These are phyloP conservation scores for Arthroderma uncinatum DNA, from an alignment of 2,329 filamentous ascomycete species.

Conservation along the genomic window DNA sequence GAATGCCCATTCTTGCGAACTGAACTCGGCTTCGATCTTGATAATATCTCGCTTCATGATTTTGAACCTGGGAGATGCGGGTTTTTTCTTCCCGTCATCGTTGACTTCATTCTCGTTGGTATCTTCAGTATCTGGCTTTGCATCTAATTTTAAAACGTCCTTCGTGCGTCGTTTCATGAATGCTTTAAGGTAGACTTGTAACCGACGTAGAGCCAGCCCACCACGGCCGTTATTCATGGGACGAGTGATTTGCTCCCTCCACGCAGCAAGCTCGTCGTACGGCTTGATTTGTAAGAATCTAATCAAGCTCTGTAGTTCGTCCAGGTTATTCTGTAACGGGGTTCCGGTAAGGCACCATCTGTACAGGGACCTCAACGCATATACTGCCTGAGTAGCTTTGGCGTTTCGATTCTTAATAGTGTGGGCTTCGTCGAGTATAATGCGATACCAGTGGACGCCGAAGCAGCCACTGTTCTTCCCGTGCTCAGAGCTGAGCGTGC, in stretches of 20 bases:
- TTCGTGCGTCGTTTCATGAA: constrained; percentile 99
- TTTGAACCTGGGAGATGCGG: constrained; percentile 61
- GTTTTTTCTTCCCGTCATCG: constrained; percentile 17
- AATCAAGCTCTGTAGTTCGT: constrained; percentile 88
- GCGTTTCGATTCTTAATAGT: constrained; percentile 97
- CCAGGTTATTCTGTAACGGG: constrained; percentile 95
- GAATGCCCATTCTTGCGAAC: constrained; percentile 68
- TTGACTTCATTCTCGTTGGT: constrained; percentile 40
- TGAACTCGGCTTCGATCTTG: constrained; percentile 65
- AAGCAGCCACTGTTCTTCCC: constrained; percentile 68
- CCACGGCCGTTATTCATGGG: constrained; percentile 86
- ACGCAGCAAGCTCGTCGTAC: constrained; percentile 72
- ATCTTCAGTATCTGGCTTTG: constrained; percentile 56
- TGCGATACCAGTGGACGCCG: constrained; percentile 84
- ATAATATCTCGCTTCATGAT: constrained; percentile 86
- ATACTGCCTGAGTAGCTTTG: constrained; percentile 88
- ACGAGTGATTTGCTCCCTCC: constrained; percentile 81
- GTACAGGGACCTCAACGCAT: constrained; percentile 71
- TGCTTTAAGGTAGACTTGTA: constrained; percentile 75
- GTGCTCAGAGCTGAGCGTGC: constrained; percentile 87
- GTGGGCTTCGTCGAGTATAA: constrained; percentile 93
- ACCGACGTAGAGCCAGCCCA: constrained; percentile 72
- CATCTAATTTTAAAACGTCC: constrained; percentile 82
- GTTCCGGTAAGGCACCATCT: constrained; percentile 95
- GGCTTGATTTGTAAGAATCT: constrained; percentile 86